These are phyloP conservation scores for Starmerella ratchasimensis DNA, from an alignment of 805 yeast genomes.

Conservation along the genomic window DNA sequence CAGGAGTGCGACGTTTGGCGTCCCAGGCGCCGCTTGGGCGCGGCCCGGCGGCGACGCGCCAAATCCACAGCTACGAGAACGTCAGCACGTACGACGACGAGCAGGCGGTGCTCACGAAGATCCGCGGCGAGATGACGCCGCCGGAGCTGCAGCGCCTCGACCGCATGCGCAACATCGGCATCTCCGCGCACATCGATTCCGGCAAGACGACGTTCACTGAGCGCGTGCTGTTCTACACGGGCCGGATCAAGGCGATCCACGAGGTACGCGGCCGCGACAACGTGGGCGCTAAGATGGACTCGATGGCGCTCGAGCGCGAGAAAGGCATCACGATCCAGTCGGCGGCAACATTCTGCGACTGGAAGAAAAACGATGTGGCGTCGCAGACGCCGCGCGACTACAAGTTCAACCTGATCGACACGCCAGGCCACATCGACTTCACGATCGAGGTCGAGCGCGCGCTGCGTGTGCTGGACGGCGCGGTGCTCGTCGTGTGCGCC, in stretches of 20 bases:
- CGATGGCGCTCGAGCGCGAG: slow-evolving; percentile 96
- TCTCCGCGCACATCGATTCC: slow-evolving; percentile 95
- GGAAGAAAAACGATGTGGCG: slow-evolving; percentile 45
- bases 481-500: slow-evolving; percentile 95
- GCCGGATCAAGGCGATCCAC: slow-evolving; percentile 45
- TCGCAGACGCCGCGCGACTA: slow-evolving; percentile 31
- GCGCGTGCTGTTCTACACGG: slow-evolving; percentile 90
- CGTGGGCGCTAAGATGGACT: slow-evolving; percentile 99
- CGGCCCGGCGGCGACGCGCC: no score
- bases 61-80: slow-evolving; percentile 10
- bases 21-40: no score
- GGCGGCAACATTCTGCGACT: slow-evolving; percentile 95
- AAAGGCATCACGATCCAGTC: slow-evolving; percentile 98
- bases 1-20: no score
- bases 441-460: slow-evolving; percentile 98
- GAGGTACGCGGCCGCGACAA: slow-evolving; percentile 81
- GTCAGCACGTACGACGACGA: slow-evolving; percentile 23
- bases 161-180: slow-evolving; percentile 83
- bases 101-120: slow-evolving; percentile 20
- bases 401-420: slow-evolving; percentile 90
- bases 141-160: slow-evolving; percentile 33
- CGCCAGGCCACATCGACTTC: slow-evolving; percentile 98
- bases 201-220: slow-evolving; percentile 98
- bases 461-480: slow-evolving; percentile 94
- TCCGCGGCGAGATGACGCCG: slow-evolving; percentile 24